Conservation (phyloP, 257 asterid genomes). For the Avicennia marina region DNA sequence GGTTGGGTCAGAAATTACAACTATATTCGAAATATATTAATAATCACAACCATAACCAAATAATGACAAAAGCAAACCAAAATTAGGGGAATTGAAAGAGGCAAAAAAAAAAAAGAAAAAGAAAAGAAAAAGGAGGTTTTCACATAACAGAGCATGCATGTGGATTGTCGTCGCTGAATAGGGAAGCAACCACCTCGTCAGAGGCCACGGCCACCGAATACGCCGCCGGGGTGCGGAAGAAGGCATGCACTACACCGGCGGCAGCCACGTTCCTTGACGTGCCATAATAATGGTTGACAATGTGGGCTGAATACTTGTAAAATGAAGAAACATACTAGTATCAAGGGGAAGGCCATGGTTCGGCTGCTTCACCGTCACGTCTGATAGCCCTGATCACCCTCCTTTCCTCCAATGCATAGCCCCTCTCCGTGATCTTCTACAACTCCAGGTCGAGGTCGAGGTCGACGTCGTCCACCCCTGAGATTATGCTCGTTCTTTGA, state of each 20-base stretch:
- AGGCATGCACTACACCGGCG: conserved; percentile 56
- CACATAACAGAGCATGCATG: conserved; percentile 88
- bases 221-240: conserved; percentile 78
- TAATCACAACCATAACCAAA: too few relatives aligned
- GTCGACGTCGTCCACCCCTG: conserved; percentile 85
- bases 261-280: conserved; percentile 59
- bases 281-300: conserved; percentile 71
- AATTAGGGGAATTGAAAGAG: too few relatives aligned
- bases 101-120: too few relatives aligned
- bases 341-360: conserved; percentile 96
- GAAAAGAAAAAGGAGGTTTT: too few relatives aligned
- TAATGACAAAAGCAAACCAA: too few relatives aligned
- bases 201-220: conserved; percentile 84
- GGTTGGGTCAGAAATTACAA: too few relatives aligned
- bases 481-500: too few relatives aligned
- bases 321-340: conserved; percentile 69
- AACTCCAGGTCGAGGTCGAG: conserved; percentile 86
- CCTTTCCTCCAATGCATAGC: conserved; percentile 64
- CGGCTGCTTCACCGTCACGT: conserved; percentile 90
- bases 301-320: conserved; percentile 75
- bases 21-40: too few relatives aligned
- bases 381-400: conserved; percentile 73
- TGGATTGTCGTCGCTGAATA: conserved; percentile 90
- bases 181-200: conserved; percentile 85
- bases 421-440: conserved; percentile 74